A percentile compares a stretch with the other conserved stretches of the same genome.
Evolutionary conservation across 1,284 basidiomycete species (phyloP).

Genomic region (Golubevia pallescens): DNA sequence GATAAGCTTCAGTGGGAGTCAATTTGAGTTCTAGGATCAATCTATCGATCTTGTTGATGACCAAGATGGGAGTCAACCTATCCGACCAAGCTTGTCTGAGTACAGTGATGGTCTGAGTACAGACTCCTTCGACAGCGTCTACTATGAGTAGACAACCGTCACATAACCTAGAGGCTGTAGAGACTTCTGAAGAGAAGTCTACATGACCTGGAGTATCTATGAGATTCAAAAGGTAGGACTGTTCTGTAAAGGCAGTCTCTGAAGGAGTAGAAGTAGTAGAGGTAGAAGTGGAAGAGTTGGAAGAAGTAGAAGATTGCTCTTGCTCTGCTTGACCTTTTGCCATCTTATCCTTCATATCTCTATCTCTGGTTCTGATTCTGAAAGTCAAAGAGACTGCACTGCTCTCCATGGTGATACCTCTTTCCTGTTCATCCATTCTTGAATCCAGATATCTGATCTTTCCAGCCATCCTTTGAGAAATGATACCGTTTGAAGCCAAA

Average conservation of each 20-base stretch:
- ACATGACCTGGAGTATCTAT: conserved; percentile 99
- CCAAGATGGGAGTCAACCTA: conserved; percentile 83
- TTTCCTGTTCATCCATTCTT: conserved; percentile 93
- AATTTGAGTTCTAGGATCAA: conserved; percentile 92
- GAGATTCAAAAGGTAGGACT: conserved; percentile 80
- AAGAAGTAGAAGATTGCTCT: no score
- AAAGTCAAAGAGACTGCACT: conserved; percentile 73
- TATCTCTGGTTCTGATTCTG: conserved; percentile 34
- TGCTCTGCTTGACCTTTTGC: conserved; percentile 5
- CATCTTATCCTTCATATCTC: conserved; percentile 18
- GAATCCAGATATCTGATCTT: conserved; percentile 96
- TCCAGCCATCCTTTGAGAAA: conserved; percentile 90
- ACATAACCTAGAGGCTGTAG: conserved; percentile 87
- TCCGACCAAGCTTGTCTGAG: conserved; percentile 94
- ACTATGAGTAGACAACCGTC: conserved; percentile 97
- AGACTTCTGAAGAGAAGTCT: conserved; percentile 96
- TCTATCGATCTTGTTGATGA: conserved; percentile 97
- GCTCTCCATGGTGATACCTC: conserved; percentile 99
- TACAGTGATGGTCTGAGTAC: conserved; percentile 97
- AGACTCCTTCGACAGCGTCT: conserved; percentile 97
- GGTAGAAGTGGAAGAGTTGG: no score
- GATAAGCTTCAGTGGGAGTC: conserved; percentile 88
- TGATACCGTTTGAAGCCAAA: conserved; percentile 96
- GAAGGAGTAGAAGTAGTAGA: background rate
- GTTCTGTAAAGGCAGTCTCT: background rate